phyloP scores from a whole-genome alignment of 2,329 filamentous ascomycete genomes.

The Zymoseptoria passerinii region DNA sequence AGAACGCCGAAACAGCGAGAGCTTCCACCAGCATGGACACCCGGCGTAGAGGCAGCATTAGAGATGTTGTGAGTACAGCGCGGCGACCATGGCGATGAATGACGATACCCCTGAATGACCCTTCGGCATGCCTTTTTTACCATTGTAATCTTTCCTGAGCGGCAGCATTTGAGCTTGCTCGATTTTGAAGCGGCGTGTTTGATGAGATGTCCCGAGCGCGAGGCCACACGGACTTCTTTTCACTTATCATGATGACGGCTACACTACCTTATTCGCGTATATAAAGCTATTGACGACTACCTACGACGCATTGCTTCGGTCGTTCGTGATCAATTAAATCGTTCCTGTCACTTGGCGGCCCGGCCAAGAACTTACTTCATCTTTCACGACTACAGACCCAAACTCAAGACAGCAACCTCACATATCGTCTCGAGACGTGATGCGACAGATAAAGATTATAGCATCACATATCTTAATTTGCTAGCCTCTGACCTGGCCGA shows the following conservation, averaged over 20 bases:
- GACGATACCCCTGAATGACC: background rate
- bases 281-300: background rate
- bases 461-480: too few species aligned
- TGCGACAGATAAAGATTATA: too few species aligned
- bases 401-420: background rate
- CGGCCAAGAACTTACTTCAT: background rate
- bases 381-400: background rate
- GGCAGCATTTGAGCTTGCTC: background rate
- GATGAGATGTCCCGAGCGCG: background rate
- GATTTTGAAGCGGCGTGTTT: background rate
- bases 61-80: slow-evolving; percentile 13
- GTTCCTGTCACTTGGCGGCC: background rate
- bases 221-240: background rate
- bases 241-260: background rate
- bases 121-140: background rate
- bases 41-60: slow-evolving; percentile 18
- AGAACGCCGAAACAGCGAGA: slow-evolving; percentile 2
- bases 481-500: background rate
- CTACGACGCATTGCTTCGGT: background rate
- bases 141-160: background rate
- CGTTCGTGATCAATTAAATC: background rate
- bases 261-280: background rate
- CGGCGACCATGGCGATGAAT: slow-evolving; percentile 17
- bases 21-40: background rate
- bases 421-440: background rate